Conservation (phyloP, 2,329 filamentous ascomycete genomes). For the Aureobasidium melanogenum region DNA sequence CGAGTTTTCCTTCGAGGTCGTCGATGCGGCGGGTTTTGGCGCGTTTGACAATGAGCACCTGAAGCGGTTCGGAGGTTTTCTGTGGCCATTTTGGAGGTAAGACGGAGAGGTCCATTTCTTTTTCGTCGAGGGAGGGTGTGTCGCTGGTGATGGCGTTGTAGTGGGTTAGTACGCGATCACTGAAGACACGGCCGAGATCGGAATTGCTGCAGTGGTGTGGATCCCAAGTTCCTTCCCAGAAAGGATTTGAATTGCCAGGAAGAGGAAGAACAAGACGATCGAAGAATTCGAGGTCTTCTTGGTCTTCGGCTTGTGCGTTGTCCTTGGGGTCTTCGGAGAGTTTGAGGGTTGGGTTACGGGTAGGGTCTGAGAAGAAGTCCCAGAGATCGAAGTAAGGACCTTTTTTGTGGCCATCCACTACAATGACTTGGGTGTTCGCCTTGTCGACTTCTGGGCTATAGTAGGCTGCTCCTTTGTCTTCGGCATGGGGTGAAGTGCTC, state of each 20-base stretch:
- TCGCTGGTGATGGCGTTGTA: not conserved
- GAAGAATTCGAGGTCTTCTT: not conserved
- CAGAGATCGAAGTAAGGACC: not conserved
- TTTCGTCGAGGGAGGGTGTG: not conserved
- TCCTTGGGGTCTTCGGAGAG: not conserved
- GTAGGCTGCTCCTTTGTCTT: not conserved
- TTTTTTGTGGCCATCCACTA: not conserved
- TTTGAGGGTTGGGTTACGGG: not conserved
- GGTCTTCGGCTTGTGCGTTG: not conserved
- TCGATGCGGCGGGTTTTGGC: not conserved
- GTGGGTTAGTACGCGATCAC: not conserved
- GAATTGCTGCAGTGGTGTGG: not conserved
- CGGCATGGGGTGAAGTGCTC: not conserved
- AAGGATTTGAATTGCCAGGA: not conserved
- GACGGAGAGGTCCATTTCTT: not conserved
- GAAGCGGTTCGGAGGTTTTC: not conserved
- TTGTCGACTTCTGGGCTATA: not conserved
- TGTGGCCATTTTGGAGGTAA: not conserved
- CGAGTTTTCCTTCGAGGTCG: not conserved
- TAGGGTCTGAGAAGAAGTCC: not conserved
- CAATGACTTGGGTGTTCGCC: not conserved
- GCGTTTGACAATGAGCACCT: not conserved
- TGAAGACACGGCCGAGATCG: not conserved
- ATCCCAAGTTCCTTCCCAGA: not conserved
- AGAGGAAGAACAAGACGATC: not conserved